These are phyloP conservation scores for Amanita rubescens DNA, from an alignment of 768 basidiomycete species.

Conservation along the genomic window DNA sequence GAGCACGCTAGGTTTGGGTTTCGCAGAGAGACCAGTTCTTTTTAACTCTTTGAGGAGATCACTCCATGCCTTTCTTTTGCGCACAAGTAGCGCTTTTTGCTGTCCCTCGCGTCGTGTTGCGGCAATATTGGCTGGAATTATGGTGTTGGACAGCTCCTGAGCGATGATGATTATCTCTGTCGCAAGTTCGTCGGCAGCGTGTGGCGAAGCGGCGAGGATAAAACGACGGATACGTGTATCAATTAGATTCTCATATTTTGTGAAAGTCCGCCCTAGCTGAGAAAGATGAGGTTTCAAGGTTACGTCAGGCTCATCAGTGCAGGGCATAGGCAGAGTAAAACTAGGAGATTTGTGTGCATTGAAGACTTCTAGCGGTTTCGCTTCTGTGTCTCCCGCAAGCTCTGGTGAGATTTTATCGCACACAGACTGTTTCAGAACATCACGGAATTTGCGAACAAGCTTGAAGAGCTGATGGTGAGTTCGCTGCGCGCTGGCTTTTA, in stretches of 20 bases:
- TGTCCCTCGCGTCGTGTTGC: constrained; percentile 52
- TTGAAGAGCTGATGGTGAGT: constrained; percentile 92
- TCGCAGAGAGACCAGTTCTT: constrained; percentile 64
- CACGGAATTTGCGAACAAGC: constrained; percentile 86
- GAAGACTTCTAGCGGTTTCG: constrained; percentile 11
- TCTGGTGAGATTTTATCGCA: constrained; percentile 29
- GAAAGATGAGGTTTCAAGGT: constrained; percentile 31
- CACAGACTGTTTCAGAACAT: constrained; percentile 72
- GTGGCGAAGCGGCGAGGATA: constrained; percentile 32
- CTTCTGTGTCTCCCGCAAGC: constrained; percentile 30
- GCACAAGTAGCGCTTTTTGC: constrained; percentile 63
- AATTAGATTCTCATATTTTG: constrained; percentile 41
- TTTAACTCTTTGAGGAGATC: constrained; percentile 89
- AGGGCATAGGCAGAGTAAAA: constrained; percentile 9
- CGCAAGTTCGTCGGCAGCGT: constrained; percentile 47
- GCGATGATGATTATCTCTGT: constrained; percentile 57
- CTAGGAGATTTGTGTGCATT: background rate
- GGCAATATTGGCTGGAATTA: constrained; percentile 33
- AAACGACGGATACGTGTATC: constrained; percentile 32
- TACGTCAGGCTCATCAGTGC: constrained; percentile 7
- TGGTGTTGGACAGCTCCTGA: constrained; percentile 43
- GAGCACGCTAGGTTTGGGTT: constrained; percentile 64
- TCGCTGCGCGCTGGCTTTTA: constrained; percentile 83
- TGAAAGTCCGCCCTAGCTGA: constrained; percentile 43
- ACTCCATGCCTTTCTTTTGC: constrained; percentile 87